These are phyloP conservation scores for Pyrus pyrifolia DNA, from an alignment of 306 rosid genomes.

Conservation along the genomic window DNA sequence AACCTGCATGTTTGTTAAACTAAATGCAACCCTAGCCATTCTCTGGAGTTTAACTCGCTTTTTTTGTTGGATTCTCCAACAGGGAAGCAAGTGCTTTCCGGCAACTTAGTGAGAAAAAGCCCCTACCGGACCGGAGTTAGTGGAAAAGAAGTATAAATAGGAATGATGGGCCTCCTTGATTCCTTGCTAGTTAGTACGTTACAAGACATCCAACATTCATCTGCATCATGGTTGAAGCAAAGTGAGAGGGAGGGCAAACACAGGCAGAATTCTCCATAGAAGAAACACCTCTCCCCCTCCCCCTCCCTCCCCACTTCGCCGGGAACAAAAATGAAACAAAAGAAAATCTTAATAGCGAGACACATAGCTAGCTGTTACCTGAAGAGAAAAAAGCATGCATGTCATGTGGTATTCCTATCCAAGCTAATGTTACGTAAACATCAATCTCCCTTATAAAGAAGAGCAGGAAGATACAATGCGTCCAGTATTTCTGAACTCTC, in stretches of 20 bases:
- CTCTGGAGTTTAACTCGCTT: background rate
- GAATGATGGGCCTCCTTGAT: background rate
- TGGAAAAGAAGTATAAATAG: background rate
- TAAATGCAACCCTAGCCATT: background rate
- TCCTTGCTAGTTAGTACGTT: conserved; percentile 1
- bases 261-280: background rate
- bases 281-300: background rate
- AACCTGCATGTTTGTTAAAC: background rate
- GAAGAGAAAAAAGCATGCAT: conserved; percentile 33
- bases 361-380: conserved; percentile 20
- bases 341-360: conserved; percentile 4
- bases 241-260: background rate
- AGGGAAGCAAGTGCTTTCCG: too few species aligned
- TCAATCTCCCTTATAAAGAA: conserved; percentile 54
- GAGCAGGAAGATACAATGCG: conserved; percentile 74
- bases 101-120: too few species aligned
- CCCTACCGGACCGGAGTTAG: background rate
- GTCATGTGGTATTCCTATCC: conserved; percentile 48
- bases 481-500: conserved; percentile 55
- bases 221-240: background rate
- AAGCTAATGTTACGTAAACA: conserved; percentile 53
- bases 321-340: background rate
- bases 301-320: background rate
- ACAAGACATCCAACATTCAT: background rate
- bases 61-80: background rate